These are phyloP conservation scores for Yamagishiella unicocca DNA, from an alignment of 139 green algal genomes.

Conservation along the genomic window DNA sequence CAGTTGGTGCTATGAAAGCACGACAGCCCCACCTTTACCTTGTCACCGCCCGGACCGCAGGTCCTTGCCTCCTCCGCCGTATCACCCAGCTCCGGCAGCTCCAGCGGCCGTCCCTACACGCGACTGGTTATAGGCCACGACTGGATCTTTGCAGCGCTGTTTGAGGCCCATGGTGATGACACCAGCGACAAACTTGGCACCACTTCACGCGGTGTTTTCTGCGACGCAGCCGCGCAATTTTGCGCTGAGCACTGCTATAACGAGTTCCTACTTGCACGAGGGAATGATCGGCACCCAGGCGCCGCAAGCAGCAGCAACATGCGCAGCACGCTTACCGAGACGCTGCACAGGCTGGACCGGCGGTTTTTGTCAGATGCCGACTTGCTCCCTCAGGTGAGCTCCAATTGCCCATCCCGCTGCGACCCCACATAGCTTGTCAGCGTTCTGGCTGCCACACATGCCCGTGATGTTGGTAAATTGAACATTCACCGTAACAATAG, in stretches of 20 bases:
- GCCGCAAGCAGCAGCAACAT: not conserved
- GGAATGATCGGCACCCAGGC: too few relatives aligned
- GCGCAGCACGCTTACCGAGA: not conserved
- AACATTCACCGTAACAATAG: not conserved
- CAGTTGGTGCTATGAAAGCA: not conserved
- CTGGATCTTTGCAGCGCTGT: not conserved
- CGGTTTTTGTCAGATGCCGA: not conserved
- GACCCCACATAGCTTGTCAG: not conserved
- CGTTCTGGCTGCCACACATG: not conserved
- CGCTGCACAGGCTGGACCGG: constrained; percentile 7
- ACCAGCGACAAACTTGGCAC: not conserved
- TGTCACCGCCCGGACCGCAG: not conserved
- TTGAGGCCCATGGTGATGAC: constrained; percentile 3
- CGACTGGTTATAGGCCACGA: constrained; percentile 2
- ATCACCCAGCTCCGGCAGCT: not conserved
- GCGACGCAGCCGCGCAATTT: constrained; percentile 9
- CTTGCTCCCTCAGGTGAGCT: not conserved
- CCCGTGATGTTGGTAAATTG: not conserved
- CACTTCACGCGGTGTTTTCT: not conserved
- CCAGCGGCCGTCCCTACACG: not conserved
- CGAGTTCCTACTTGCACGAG: not conserved
- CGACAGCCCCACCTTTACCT: not conserved
- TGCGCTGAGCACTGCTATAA: constrained; percentile 13
- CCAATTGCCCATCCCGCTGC: too few relatives aligned
- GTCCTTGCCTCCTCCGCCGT: not conserved